phyloP scores from a whole-genome alignment of 2,329 filamentous ascomycete species.

The Arthrobotrys conoides region DNA sequence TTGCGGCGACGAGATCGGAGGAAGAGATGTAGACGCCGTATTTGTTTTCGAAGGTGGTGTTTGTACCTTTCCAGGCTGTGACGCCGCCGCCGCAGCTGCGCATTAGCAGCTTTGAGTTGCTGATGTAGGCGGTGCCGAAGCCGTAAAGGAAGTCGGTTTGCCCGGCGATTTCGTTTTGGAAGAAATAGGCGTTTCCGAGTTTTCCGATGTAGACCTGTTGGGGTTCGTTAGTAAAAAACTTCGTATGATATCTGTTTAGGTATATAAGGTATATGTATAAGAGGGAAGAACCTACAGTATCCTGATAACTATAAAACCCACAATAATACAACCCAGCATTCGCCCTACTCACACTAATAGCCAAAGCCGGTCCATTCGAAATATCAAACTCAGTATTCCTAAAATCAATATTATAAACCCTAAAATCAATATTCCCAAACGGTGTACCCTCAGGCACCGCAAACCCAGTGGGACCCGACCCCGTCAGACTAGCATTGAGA shows the following conservation, averaged over 20 bases:
- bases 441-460: constrained; percentile 74
- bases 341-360: constrained; percentile 74
- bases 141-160: constrained; percentile 79
- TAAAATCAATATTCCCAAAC: constrained; percentile 76
- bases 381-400: constrained; percentile 73
- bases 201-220: constrained; percentile 76
- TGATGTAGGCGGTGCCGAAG: constrained; percentile 76
- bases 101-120: constrained; percentile 72
- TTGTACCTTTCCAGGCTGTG: constrained; percentile 75
- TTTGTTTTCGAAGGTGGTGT: constrained; percentile 77
- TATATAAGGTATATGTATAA: too few relatives aligned
- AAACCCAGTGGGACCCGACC: constrained; percentile 75
- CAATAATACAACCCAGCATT: constrained; percentile 78
- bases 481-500: constrained; percentile 75
- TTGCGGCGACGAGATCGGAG: constrained; percentile 72
- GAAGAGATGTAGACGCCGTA: constrained; percentile 77
- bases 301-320: constrained; percentile 78
- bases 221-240: background rate
- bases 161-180: constrained; percentile 74
- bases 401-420: constrained; percentile 78
- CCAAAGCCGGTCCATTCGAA: constrained; percentile 73
- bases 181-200: constrained; percentile 77
- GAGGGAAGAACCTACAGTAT: constrained; percentile 69
- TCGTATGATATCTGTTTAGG: background rate
- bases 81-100: constrained; percentile 77